Percentiles rank a stretch among this genome's conserved stretches.
These are phyloP conservation scores for Sonneratia caseolaris DNA, from an alignment of 345 rosid genomes.

Conservation along the genomic window DNA sequence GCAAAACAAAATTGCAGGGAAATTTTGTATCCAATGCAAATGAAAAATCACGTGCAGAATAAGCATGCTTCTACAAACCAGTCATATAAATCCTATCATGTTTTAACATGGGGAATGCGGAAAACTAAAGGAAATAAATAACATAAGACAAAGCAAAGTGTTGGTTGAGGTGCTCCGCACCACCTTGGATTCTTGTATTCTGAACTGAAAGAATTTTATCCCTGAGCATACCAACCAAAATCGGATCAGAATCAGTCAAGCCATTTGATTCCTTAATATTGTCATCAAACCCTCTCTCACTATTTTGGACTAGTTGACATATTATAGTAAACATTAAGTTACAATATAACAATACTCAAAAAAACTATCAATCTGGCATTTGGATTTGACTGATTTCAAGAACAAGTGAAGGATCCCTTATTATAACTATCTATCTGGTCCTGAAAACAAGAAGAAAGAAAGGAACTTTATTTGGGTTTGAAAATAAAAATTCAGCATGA, in stretches of 20 bases:
- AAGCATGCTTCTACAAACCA: background rate
- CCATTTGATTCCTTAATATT: no score
- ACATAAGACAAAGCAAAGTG: no score
- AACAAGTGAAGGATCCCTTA: background rate
- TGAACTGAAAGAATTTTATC: background rate
- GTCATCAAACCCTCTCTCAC: background rate
- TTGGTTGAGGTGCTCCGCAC: no score
- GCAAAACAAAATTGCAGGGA: background rate
- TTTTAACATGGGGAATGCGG: no score
- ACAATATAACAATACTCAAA: background rate
- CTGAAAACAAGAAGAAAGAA: background rate
- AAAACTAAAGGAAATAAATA: background rate
- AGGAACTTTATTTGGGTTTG: background rate
- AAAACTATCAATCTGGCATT: background rate
- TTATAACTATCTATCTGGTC: background rate
- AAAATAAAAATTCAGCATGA: background rate
- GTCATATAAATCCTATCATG: background rate
- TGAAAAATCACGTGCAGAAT: background rate
- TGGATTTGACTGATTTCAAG: background rate
- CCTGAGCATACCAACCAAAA: no score
- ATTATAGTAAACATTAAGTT: background rate
- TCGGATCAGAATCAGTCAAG: no score
- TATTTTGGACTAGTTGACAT: background rate
- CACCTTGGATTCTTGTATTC: no score
- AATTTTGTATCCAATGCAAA: background rate